Percentiles rank a stretch among this genome's conserved stretches.
Conservation (phyloP, 139 green algal genomes). For the Eudorina sp. region DNA sequence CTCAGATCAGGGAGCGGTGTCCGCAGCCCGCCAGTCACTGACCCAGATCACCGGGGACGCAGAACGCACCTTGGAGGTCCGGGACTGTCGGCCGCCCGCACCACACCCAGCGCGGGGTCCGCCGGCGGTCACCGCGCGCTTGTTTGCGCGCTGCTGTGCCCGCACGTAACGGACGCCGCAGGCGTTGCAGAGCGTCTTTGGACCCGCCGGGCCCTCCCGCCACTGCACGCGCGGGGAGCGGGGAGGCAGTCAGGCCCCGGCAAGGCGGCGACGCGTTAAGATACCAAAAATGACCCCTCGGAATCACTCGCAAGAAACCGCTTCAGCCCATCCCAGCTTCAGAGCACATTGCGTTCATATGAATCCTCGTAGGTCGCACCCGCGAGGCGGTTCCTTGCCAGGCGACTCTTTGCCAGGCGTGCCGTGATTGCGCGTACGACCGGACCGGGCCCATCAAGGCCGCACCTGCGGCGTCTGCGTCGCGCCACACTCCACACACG, state of each 20-base stretch:
- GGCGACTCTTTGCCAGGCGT: no score
- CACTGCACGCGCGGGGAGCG: constrained; percentile 45
- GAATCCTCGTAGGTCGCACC: no score
- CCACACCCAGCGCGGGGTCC: background rate
- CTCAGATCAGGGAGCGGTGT: no score
- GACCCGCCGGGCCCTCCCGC: constrained; percentile 67
- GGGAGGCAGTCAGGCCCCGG: background rate
- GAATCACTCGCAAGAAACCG: no score
- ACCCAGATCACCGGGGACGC: background rate
- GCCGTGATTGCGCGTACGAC: no score
- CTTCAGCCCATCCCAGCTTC: no score
- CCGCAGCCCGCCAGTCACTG: no score
- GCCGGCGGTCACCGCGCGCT: background rate
- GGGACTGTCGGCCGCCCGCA: background rate
- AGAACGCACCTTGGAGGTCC: constrained; percentile 13
- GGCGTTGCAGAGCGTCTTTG: constrained; percentile 72
- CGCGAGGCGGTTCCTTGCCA: no score
- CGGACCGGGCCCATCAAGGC: background rate
- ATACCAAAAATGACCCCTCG: no score
- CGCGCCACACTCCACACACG: constrained; percentile 67
- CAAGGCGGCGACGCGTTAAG: no score
- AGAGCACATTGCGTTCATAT: no score
- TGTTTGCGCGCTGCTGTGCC: constrained; percentile 54
- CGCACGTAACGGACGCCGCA: constrained; percentile 68
- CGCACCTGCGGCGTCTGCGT: constrained; percentile 67